Conservation (phyloP, 805 yeast genomes). For the Teunomyces tritomae region DNA sequence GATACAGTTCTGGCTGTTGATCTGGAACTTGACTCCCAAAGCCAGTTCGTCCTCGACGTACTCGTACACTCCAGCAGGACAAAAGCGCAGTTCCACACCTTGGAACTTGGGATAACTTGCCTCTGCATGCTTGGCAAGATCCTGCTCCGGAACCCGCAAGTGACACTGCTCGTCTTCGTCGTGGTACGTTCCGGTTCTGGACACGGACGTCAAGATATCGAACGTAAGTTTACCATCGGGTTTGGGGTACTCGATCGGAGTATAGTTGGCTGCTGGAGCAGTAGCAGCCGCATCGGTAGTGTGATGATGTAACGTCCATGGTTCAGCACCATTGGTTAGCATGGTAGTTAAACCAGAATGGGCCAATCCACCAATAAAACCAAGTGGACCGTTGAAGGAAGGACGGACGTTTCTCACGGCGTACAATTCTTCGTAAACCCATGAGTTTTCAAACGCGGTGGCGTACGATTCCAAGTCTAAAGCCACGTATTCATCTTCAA, state of each 20-base stretch:
- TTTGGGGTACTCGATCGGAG: constrained; percentile 85
- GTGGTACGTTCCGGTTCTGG: constrained; percentile 94
- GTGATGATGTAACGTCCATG: constrained; percentile 78
- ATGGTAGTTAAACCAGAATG: constrained; percentile 84
- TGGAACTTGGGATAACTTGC: constrained; percentile 69
- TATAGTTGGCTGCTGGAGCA: constrained; percentile 58
- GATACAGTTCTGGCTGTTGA: constrained; percentile 95
- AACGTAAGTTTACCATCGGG: constrained; percentile 93
- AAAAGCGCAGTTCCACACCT: constrained; percentile 89
- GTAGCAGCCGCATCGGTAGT: constrained; percentile 75
- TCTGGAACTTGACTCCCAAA: constrained; percentile 79
- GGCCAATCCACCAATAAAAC: constrained; percentile 75
- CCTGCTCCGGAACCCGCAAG: constrained; percentile 62
- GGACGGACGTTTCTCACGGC: constrained; percentile 92
- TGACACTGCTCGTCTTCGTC: constrained; percentile 93
- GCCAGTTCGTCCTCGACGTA: constrained; percentile 68
- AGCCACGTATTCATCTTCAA: constrained; percentile 26
- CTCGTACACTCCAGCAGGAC: constrained; percentile 99
- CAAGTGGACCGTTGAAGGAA: constrained; percentile 75
- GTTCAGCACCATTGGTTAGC: constrained; percentile 73
- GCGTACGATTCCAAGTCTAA: constrained; percentile 61
- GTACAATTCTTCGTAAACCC: constrained; percentile 82
- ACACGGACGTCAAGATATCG: constrained; percentile 90
- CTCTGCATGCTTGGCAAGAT: constrained; percentile 63
- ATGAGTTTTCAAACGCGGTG: constrained; percentile 63